Conservation (phyloP, 257 asterid genomes). For the Parsonsia alboflavescens region DNA sequence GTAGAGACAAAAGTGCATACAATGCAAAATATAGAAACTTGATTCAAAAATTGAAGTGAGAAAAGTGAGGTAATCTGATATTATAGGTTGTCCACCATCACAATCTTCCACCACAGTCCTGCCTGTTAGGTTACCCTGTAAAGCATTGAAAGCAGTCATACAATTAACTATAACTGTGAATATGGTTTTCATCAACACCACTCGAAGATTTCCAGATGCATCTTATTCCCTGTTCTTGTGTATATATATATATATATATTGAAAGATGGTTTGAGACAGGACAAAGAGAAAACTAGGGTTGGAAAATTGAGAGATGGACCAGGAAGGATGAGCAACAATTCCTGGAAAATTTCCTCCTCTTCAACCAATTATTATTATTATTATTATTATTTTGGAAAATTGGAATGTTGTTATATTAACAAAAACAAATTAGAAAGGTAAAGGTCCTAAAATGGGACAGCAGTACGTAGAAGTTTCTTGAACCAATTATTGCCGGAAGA, state of each 20-base stretch:
- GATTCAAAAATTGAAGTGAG: background rate
- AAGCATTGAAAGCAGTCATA: background rate
- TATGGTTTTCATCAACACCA: background rate
- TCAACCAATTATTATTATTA: no score
- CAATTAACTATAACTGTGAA: background rate
- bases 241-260: background rate
- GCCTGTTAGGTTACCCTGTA: constrained; percentile 88
- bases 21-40: background rate
- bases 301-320: background rate
- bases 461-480: no score
- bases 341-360: background rate
- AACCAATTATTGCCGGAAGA: no score
- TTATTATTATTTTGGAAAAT: no score
- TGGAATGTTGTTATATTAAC: no score
- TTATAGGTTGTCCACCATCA: constrained; percentile 91
- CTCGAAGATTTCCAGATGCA: background rate
- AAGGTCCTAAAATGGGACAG: no score
- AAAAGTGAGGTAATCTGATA: constrained; percentile 20
- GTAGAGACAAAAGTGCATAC: background rate
- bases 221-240: background rate
- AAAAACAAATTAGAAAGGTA: no score
- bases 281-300: background rate
- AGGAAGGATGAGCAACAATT: background rate
- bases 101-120: constrained; percentile 86
- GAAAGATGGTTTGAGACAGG: background rate